phyloP scores from a whole-genome alignment of 176 grass and related monocot species.

The Musa beccarii region DNA sequence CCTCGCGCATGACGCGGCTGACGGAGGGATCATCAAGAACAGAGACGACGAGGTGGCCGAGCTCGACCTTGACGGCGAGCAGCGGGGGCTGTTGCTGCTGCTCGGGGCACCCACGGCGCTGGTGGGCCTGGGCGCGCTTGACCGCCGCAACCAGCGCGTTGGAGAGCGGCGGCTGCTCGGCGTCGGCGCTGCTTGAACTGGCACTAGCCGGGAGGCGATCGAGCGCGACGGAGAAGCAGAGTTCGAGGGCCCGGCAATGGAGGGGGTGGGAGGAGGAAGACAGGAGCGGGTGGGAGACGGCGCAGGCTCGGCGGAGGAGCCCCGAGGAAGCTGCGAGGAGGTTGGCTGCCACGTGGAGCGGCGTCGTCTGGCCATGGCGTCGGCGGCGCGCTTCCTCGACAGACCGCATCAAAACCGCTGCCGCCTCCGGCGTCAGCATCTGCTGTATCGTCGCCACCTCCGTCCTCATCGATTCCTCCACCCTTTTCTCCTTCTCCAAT shows the following conservation, averaged over 20 bases:
- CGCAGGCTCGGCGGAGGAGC: slow-evolving; percentile 22
- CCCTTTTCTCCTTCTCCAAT: neutral
- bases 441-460: slow-evolving; percentile 23
- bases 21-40: slow-evolving; percentile 30
- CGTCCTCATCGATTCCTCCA: slow-evolving; percentile 15
- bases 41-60: slow-evolving; percentile 22
- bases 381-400: slow-evolving; percentile 19
- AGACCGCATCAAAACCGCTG: slow-evolving; percentile 9
- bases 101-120: slow-evolving; percentile 20
- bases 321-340: slow-evolving; percentile 18
- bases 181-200: neutral
- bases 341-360: slow-evolving; percentile 26
- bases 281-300: slow-evolving; percentile 20
- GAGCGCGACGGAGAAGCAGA: slow-evolving; percentile 33
- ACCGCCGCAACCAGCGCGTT: slow-evolving; percentile 26
- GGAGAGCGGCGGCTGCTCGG: slow-evolving; percentile 8
- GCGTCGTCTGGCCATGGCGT: slow-evolving; percentile 20
- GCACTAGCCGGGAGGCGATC: slow-evolving; percentile 18
- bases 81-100: slow-evolving; percentile 8
- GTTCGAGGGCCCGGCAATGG: slow-evolving; percentile 27
- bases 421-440: slow-evolving; percentile 26
- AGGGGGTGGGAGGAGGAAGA: slow-evolving; percentile 24
- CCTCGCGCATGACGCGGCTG: slow-evolving; percentile 31
- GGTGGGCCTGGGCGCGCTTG: slow-evolving; percentile 29
- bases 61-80: slow-evolving; percentile 21